Evolutionary conservation across 805 yeast species (phyloP), one percentile per base, ranked within the genome.

Genomic region (Kuraishia hungarica): DNA sequence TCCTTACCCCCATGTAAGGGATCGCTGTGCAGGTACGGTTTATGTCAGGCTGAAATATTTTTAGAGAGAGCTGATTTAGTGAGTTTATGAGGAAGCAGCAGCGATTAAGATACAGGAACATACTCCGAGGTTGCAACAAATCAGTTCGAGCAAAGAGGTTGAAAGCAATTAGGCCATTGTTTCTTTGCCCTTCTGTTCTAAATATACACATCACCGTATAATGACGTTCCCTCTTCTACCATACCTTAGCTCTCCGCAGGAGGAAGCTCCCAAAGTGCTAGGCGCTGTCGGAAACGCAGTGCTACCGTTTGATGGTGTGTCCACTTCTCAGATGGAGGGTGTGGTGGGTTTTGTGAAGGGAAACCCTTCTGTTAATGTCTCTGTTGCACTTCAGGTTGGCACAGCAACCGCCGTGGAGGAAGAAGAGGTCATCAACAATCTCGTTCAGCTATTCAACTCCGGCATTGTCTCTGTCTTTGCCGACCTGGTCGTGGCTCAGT

Each of bases 181-280:
- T 35, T 6, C 35, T 28, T 28, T 28, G 6, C 10, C 11, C 10
- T 35, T 35, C n/a, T 35, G 15, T 35, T 35, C 43, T 35, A 35
- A 3, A 10, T 35, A 13, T 28, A 26, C 10, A 26, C 10, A 26
- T 35, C 17, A 17, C n/a, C n/a, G n/a, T 28, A 22, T 48, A 52
- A 69, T 71, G 74, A 63, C 64, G 43, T 69, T 66, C 54, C 75
- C 75, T 22, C 48, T 71, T 24, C 58, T 71, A 23, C 73, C 74
- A 19, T 60, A 59, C 28, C 62, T 61, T 48, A 11, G 58, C 2
- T 51, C 60, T 7, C 52, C 62, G 1, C 48, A 51, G 13, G 60
- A 56, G 28, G 56, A 59, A 2, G 52, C 20, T 28, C 55, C 55
- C 15, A 29, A 48, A 39, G 51, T 56, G 2, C 57, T 68, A 8